Evolutionary conservation across 768 basidiomycete species (phyloP).

Genomic region (Mycena kentingensis): DNA sequence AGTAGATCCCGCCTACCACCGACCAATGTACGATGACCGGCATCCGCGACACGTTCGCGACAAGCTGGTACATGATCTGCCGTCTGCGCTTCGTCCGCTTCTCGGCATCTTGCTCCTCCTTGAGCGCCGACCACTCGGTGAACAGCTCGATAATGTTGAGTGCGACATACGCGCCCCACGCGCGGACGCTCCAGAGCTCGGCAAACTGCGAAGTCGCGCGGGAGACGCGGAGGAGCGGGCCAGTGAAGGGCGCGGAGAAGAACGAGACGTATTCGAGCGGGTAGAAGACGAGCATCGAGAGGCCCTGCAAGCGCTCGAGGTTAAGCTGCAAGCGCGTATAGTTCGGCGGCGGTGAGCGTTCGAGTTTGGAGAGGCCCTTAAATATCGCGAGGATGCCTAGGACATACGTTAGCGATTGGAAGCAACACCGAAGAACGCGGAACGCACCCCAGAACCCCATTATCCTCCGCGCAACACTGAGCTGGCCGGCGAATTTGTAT

Average conservation of each 20-base stretch:
- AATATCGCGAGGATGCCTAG: conserved; percentile 51
- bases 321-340: conserved; percentile 50
- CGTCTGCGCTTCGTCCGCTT: conserved; percentile 7
- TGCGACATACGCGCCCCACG: conserved; percentile 15
- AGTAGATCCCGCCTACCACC: conserved; percentile 19
- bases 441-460: conserved; percentile 55
- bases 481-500: conserved; percentile 39
- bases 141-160: conserved; percentile 11
- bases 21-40: conserved; percentile 24
- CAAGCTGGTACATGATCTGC: conserved; percentile 6
- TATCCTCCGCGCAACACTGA: conserved; percentile 51
- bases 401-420: not conserved
- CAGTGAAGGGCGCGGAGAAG: conserved; percentile 36
- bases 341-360: conserved; percentile 48
- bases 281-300: conserved; percentile 57
- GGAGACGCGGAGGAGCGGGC: conserved; percentile 18
- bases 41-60: conserved; percentile 16
- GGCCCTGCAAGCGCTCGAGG: conserved; percentile 53
- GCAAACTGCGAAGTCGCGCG: conserved; percentile 4
- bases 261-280: conserved; percentile 56
- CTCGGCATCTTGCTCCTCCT: not conserved
- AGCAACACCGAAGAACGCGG: not conserved
- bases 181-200: conserved; percentile 17
- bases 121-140: conserved; percentile 5
- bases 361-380: conserved; percentile 53